A percentile compares a stretch with the other conserved stretches of the same genome.
Evolutionary conservation across 345 rosid species (phyloP).

Genomic region (Leavenworthia alabamica): DNA sequence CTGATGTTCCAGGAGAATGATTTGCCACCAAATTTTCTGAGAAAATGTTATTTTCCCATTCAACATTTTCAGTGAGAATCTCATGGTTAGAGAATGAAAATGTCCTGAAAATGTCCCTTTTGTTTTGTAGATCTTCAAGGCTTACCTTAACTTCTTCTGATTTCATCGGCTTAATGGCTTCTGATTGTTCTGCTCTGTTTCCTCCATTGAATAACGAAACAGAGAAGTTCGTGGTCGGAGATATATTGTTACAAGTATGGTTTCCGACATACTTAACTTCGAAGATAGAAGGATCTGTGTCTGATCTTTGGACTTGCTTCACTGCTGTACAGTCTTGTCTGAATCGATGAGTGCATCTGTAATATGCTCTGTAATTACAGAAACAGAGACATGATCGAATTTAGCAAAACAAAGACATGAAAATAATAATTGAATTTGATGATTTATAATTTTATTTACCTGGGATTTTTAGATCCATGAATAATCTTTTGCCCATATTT

Average conservation of each 20-base stretch:
- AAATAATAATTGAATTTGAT: not conserved
- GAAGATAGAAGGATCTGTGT: conserved; percentile 50
- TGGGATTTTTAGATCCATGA: conserved; percentile 66
- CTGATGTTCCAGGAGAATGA: conserved; percentile 28
- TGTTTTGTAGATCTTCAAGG: conserved; percentile 14
- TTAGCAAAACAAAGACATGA: not conserved
- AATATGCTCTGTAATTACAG: conserved; percentile 57
- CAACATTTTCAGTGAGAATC: not conserved
- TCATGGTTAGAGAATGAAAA: conserved; percentile 25
- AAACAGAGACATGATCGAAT: conserved; percentile 20
- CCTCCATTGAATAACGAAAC: not conserved
- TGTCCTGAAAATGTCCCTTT: conserved; percentile 24
- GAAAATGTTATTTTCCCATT: conserved; percentile 19
- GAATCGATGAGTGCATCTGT: conserved; percentile 73
- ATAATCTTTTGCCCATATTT: conserved; percentile 91
- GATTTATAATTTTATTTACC: conserved; percentile 32
- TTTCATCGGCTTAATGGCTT: conserved; percentile 23
- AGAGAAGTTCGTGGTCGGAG: conserved; percentile 8
- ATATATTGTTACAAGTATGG: conserved; percentile 49
- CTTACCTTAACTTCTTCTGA: conserved; percentile 25
- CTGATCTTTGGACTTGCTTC: conserved; percentile 84
- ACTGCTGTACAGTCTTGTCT: conserved; percentile 61
- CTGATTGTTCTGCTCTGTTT: conserved; percentile 21
- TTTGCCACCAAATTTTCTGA: not conserved
- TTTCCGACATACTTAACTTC: conserved; percentile 61